Evolutionary conservation across 805 yeast genomes (phyloP), one percentile per base, ranked within the genome.

Genomic region (Candida jianshihensis): DNA sequence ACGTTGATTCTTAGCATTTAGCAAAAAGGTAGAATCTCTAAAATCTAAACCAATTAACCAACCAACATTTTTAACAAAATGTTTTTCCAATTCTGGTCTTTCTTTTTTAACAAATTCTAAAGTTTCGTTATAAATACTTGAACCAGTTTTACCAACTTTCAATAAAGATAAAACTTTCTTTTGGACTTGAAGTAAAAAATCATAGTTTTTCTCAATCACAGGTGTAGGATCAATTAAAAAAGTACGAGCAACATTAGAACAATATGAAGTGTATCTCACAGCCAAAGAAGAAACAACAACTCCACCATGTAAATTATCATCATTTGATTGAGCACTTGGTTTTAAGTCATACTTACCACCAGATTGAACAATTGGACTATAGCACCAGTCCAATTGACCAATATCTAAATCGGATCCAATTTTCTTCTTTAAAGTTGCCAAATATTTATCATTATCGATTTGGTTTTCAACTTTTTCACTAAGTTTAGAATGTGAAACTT

Each of bases 1-100:
- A 46, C 90, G 69, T 27, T 80, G 83, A 56, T 77, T 82, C 51
- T 84, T 88, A 19, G 74, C 69, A 52, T 82, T 84, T 36, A 90
- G 64, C 14, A 87, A 68, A 44, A 84, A 75, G 3, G 80, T 64
- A 1, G 89, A 70, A 57, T 88, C 96, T 60, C 95, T 73, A 53
- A 85, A 86, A 52, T 87, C 96, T 42, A 90, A 71, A 40, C 97
- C 97, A 38, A 85, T 80, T 39, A 85, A 67, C 73, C 92, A 85
- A 36, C 97, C 97, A 44, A 81, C 73, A 51, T 85, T 85, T 53
- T 83, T 83, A 33, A 88, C 70, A 47, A 88, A 81, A 49, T 73
- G 65, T 19, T 63, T 53, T 25, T 68, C 77, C 48, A 90, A 64
- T 16, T 78, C 85, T 2, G 94, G 84, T 45, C 74, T 71, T 41